phyloP scores from a whole-genome alignment of 441 rosid genomes.

The Croton laevigatus region DNA sequence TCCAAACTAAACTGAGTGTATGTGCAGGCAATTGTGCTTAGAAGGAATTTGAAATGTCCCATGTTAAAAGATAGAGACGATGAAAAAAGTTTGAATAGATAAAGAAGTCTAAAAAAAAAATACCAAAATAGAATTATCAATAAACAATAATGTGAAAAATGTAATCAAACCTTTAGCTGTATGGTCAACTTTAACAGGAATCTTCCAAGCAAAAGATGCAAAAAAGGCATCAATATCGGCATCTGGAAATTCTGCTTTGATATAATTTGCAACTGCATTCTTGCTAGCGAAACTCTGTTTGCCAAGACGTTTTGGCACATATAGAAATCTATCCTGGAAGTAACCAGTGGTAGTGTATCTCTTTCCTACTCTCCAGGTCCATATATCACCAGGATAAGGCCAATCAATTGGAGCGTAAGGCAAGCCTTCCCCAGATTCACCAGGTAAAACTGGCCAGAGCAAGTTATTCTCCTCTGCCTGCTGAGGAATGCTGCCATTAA shows the following conservation, averaged over 20 bases:
- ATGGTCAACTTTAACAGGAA: conserved; percentile 45
- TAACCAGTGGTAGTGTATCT: conserved; percentile 46
- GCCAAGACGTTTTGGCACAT: conserved; percentile 55
- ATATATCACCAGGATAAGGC: conserved; percentile 83
- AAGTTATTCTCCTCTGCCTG: conserved; percentile 14
- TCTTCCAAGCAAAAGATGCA: conserved; percentile 74
- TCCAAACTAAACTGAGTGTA: neutral
- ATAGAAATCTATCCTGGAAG: conserved; percentile 62
- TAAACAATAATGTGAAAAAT: neutral
- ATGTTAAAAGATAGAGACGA: neutral
- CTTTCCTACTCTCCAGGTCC: conserved; percentile 93
- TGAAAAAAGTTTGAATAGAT: neutral
- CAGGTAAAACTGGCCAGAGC: conserved; percentile 39
- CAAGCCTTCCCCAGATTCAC: conserved; percentile 63
- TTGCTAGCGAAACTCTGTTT: conserved; percentile 57
- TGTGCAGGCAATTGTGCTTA: neutral
- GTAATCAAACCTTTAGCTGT: conserved; percentile 42
- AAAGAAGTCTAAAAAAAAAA: neutral
- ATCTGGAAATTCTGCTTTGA: conserved; percentile 44
- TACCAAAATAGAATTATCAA: neutral
- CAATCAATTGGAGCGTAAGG: conserved; percentile 90
- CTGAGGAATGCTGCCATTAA: neutral
- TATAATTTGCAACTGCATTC: conserved; percentile 41
- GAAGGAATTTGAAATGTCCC: neutral
- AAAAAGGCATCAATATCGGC: conserved; percentile 61